Base-by-base conservation (phyloP, 2,329 filamentous ascomycete genomes). In the Talaromyces rugulosus region DNA sequence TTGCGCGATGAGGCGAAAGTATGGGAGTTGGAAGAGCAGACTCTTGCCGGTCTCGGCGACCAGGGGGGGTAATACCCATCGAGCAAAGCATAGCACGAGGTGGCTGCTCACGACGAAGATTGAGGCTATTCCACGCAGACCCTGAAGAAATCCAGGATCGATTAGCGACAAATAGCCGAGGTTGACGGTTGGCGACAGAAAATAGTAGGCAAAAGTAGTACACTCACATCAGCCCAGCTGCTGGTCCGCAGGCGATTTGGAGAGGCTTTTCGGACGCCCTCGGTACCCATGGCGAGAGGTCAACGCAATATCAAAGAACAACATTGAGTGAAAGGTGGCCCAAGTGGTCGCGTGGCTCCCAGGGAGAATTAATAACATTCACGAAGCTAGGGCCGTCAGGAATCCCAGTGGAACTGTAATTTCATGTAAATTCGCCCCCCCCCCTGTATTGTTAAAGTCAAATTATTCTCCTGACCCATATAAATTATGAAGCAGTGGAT, bases 1-100 rank as follows among this genome's bases (percentile, higher is more conserved):
- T 68, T 86, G 85, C 56, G 83, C 78, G 44, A 84, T 76, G 55
- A 88, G 80, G 61, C 86, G 83, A 62, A 88, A 74, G 67, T 85
- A 83, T 14, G 85, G 86, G 47, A 80, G 77, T 71, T 88, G 85
- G 63, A 87, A 79, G 33, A 85, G 65, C 56, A 79, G 77, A 5
- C 83, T 81, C 42, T 47, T 6, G 1, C 76, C 74, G 31, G 78
- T 78, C 55, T 81, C 75, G n/a, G 72, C 72, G 36, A 75, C 74
- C 60, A 78, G 75, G 5, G 82, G 79, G 36, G 78, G 74, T 65
- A 85, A 81, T n/a, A 85, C 74, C 16, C 78, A 77, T 63, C 75
- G 74, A 65, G 82, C 80, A 69, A 83, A 85, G 56, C 81, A 79
- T 53, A 83, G 78, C 11, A 78, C 76, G 34, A 85, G 75, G 68